A percentile compares a stretch with the other conserved stretches of the same genome.
Conservation (phyloP, 192 early-diverging fungal genomes). For the Mortierella antarctica region DNA sequence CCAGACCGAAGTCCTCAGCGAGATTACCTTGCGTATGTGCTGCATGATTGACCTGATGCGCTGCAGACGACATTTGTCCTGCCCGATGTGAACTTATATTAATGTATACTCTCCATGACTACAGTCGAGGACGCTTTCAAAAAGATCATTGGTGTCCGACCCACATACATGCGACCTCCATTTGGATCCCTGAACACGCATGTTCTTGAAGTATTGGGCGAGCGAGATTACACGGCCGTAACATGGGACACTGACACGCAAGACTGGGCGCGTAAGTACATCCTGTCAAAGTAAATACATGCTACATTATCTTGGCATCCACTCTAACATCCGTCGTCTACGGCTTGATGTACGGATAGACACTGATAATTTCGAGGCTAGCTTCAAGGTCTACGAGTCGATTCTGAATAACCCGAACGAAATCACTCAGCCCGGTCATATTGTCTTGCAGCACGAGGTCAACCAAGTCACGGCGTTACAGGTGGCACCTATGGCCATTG, state of each 20-base stretch:
- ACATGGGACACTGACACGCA: constrained; percentile 3
- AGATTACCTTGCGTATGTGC: constrained; percentile 20
- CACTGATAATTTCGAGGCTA: constrained; percentile 2
- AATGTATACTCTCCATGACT: no score
- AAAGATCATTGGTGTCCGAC: constrained; percentile 5
- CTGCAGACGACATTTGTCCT: no score
- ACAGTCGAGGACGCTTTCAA: constrained; percentile 15
- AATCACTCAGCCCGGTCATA: constrained; percentile 3
- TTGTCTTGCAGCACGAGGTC: constrained; percentile 10
- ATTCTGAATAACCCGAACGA: background rate
- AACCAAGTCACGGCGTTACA: constrained; percentile 16
- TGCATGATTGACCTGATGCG: no score
- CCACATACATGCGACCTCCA: constrained; percentile 9
- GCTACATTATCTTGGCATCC: background rate
- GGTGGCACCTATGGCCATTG: constrained; percentile 8
- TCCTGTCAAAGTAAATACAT: background rate
- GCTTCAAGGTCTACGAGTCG: background rate
- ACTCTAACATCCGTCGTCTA: background rate
- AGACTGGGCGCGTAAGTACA: constrained; percentile 15
- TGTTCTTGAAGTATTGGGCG: constrained; percentile 4
- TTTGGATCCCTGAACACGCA: background rate
- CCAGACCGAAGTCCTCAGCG: background rate
- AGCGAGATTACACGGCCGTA: constrained; percentile 10
- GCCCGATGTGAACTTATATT: no score
- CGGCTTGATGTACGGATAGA: background rate